These are phyloP conservation scores for Protomyces gravidus DNA, from an alignment of 1,139 yeast genomes.

Conservation along the genomic window DNA sequence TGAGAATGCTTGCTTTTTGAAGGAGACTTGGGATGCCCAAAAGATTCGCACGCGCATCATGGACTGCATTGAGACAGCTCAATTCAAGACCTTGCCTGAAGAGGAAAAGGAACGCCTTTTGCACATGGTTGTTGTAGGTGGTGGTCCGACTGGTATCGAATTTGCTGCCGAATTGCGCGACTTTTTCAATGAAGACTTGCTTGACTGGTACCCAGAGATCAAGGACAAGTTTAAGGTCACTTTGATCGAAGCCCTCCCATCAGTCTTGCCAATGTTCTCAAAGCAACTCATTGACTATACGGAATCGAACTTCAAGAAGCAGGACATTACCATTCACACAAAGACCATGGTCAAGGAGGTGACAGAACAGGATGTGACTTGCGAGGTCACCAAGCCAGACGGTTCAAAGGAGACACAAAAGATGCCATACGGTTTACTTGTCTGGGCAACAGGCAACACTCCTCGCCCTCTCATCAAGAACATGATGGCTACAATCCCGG, in stretches of 20 bases:
- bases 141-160: slow-evolving; percentile 70
- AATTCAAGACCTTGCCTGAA: slow-evolving; percentile 57
- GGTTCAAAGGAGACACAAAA: slow-evolving; percentile 57
- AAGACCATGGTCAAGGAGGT: slow-evolving; percentile 88
- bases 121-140: slow-evolving; percentile 64
- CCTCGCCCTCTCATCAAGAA: slow-evolving; percentile 71
- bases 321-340: slow-evolving; percentile 70
- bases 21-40: slow-evolving; percentile 64
- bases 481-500: slow-evolving; percentile 65
- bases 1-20: slow-evolving; percentile 54
- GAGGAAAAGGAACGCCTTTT: slow-evolving; percentile 56
- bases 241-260: slow-evolving; percentile 85
- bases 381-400: slow-evolving; percentile 64
- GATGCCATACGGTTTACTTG: slow-evolving; percentile 84
- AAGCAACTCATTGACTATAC: slow-evolving; percentile 80
- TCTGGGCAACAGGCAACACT: slow-evolving; percentile 98
- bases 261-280: slow-evolving; percentile 82
- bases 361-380: slow-evolving; percentile 60
- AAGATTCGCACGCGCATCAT: slow-evolving; percentile 53
- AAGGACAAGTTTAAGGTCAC: slow-evolving; percentile 76
- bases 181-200: slow-evolving; percentile 84
- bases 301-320: slow-evolving; percentile 70
- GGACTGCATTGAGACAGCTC: slow-evolving; percentile 53
- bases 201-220: slow-evolving; percentile 82
- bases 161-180: slow-evolving; percentile 82